phyloP scores from a whole-genome alignment of 23 red algal species.

The Gracilaria domingensis region DNA sequence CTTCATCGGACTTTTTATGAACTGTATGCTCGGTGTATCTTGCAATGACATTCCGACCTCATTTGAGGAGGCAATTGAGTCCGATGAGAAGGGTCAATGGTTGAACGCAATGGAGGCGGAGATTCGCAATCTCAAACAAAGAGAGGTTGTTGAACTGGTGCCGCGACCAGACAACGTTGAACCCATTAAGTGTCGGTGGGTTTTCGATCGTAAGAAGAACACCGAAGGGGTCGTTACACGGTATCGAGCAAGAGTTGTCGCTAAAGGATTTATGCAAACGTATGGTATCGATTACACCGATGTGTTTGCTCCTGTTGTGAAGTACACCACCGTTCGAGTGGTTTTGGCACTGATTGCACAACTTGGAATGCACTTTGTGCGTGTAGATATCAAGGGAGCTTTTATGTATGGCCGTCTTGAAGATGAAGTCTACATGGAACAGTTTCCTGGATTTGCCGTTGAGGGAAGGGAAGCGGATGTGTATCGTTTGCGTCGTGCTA shows the following conservation, averaged over 20 bases:
- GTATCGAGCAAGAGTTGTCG: constrained; percentile 45
- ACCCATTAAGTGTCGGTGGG: constrained; percentile 7
- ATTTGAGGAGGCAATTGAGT: not conserved
- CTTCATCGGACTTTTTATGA: not conserved
- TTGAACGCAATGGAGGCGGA: not conserved
- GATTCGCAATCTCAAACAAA: not conserved
- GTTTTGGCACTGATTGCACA: not conserved
- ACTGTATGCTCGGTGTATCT: not conserved
- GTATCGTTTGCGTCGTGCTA: constrained; percentile 3
- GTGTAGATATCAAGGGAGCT: constrained; percentile 27
- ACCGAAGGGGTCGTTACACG: constrained; percentile 15
- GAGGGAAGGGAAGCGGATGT: not conserved
- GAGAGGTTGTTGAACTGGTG: not conserved
- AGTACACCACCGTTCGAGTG: constrained; percentile 19
- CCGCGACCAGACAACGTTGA: not conserved
- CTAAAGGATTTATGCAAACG: constrained; percentile 58
- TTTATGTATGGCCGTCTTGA: constrained; percentile 44
- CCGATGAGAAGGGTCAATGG: not conserved
- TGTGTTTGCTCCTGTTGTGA: constrained; percentile 50
- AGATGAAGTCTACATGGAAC: constrained; percentile 24
- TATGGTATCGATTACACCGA: constrained; percentile 51
- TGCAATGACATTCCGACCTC: not conserved
- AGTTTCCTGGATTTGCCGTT: constrained; percentile 7
- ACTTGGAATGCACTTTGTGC: constrained; percentile 5
- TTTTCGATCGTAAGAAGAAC: constrained; percentile 49